Conservation (phyloP, 495 filamentous ascomycete genomes). For the Tuber indicum region DNA sequence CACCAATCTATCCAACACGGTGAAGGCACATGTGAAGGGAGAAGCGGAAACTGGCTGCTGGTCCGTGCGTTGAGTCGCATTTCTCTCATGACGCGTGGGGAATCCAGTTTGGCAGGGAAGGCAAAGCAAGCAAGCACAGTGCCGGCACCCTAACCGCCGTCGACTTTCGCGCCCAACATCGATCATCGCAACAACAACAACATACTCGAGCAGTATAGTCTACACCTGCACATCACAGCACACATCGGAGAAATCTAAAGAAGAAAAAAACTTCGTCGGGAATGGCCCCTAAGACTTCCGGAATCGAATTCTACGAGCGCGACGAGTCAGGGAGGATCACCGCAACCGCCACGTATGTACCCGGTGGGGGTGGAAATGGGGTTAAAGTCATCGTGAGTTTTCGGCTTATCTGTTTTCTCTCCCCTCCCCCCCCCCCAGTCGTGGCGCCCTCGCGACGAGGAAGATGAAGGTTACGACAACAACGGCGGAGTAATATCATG, state of each 20-base stretch:
- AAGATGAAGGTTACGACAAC: not conserved
- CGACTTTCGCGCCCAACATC: not conserved
- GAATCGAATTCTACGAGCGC: slow-evolving; percentile 44
- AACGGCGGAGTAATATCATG: not conserved
- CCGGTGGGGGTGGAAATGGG: slow-evolving; percentile 4
- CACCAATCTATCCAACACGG: not conserved
- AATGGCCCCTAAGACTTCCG: slow-evolving; percentile 14
- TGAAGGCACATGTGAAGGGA: not conserved
- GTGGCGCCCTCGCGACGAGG: not conserved
- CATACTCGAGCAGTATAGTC: not conserved
- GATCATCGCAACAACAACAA: not conserved
- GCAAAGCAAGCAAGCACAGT: not conserved
- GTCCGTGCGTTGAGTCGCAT: not conserved
- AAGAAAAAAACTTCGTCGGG: not conserved
- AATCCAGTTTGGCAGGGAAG: not conserved
- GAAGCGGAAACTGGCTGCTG: not conserved
- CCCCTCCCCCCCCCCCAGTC: not conserved
- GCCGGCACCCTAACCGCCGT: not conserved
- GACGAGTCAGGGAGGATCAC: slow-evolving; percentile 52
- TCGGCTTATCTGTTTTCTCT: not conserved
- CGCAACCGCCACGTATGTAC: slow-evolving; percentile 46
- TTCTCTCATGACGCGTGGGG: not conserved
- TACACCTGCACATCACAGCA: not conserved
- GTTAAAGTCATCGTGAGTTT: slow-evolving; percentile 35
- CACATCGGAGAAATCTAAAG: not conserved